Evolutionary conservation across 306 rosid genomes (phyloP), one percentile per base, ranked within the genome.

Genomic region (Luffa aegyptiaca): DNA sequence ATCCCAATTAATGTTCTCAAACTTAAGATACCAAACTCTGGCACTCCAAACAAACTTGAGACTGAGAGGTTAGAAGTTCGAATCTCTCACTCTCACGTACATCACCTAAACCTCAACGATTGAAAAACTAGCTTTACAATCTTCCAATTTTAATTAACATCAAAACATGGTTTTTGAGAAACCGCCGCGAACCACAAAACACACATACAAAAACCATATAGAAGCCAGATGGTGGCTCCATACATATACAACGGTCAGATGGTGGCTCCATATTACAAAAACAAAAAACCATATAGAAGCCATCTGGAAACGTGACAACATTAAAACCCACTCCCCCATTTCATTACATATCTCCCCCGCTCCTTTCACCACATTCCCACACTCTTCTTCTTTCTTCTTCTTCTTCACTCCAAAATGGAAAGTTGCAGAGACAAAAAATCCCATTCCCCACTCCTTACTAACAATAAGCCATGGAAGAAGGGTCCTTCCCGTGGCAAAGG

Each of bases 401-500:
- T 1, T 10, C 31, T 13, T 16, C 8, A 16, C 5, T 26, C 31
- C 12, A 36, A n/a, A 18, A 95, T 95, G 97, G 97, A 95, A 36
- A 85, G 85, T 85, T 63, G 81, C 90, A 86, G 73, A 65, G 73
- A 65, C 49, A 63, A 63, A 37, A 65, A 65, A 65, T 58, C 35
- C 2, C 13, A 17, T 63, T 93, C 96, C 11, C 90, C 96, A 6
- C 68, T 90, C 0, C 13, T 55, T 5, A 26, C 0, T 26, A 26
- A 4, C 46, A 5, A 6, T 76, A 95, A 95, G 87, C 97, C 97
- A 53, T 95, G 99, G 99, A 93, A 91, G 90, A 95, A 95, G 84
- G 99, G 99, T 2, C 96, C 97, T 31, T 89, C 97, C 2, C 81
- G 97, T 61, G 99, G 99, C 59, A 95, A 95, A 87, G 99, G 99